Evolutionary conservation across 1,284 basidiomycete genomes (phyloP), one percentile per base, ranked within the genome.

Genomic region (Trametes pubescens): DNA sequence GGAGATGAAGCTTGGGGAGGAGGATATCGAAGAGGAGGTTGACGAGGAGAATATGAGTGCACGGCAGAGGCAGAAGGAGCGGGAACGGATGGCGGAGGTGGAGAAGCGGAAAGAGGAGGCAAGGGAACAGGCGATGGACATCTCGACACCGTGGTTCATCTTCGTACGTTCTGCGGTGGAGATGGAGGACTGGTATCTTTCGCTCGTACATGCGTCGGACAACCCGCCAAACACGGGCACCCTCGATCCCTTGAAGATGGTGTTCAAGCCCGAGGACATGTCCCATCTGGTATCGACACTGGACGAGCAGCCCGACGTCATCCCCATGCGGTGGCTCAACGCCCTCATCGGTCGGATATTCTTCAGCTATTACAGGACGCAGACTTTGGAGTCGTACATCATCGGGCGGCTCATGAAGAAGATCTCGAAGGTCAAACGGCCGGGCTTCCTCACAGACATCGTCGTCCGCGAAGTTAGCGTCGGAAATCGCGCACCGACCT

Each of bases 281-380:
- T 83, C 87, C 52, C 82, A 86, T 67, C 85, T 99, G 38, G 90
- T 98, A 55, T 80, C 89, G 14, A 93, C 90, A 2, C 84, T 99
- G 65, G 96, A 98, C 80, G 90, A 91, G 67, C 91, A 95, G 72
- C 93, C 96, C 2, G 97, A 99, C 75, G 92, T 96, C 53, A 96
- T 98, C 62, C 95, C 95, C 1, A 93, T 96, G 84, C 90, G 96
- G 18, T 99, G 98, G 97, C 83, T 98, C 57, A 99, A 99, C 73
- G 97, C 95, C 0, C 80, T 99, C 57, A 77, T 99, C 56, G 97
- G 96, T 2, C 90, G 97, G 22, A 76, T 98, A 47, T 98, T 99
- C 82, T 93, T 97, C 79, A 93, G 92, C 68, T 89, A 94, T 73
- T 97, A 98, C 77, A 88, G 88, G 65, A 98, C 96, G 0, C 85